Evolutionary conservation across 2,329 filamentous ascomycete species (phyloP), one percentile per base, ranked within the genome.

Genomic region (Fusarium equiseti): DNA sequence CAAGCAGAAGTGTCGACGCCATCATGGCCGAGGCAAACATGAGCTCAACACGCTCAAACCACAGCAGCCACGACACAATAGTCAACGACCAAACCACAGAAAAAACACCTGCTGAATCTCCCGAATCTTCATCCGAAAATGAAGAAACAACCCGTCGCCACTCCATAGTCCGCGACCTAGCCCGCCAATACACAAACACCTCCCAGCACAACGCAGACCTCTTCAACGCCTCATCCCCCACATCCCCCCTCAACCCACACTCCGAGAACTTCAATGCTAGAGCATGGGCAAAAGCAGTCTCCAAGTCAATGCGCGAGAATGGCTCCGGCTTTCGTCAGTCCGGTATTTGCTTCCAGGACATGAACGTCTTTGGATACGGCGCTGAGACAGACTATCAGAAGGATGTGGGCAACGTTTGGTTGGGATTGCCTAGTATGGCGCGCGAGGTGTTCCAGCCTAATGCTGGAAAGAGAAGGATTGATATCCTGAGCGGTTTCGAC

Each of bases 401-500:
- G 67, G 78, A 80, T 10, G 81, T 82, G 5, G 76, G 73, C 12
- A 81, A 81, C 31, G 56, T 80, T 12, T 79, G 78, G 75, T 69
- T 79, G 11, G 72, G 73, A 12, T 13, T 77, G 1, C 69, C 77
- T 10, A 58, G 52, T 12, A 38, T 76, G 26, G 44, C 44, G 0
- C 52, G 46, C 5, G 53, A 60, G 8, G 3, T 72, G 2, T 1
- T 65, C 16, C 27, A 55, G 4, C 48, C 57, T 0, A 67, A 61
- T 13, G 32, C 46, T 1, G 66, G 62, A 10, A 68, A 72, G 44
- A 72, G 72, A 3, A 64, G 73, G 6, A 75, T 75, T 24, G 71
- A 75, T 6, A 92, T 92, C 70, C 80, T 92, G 43, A 85, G 84
- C 58, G 81, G 86, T 69, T 88, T 91, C 54, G 89, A 92, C 68